These are phyloP conservation scores for Diaporthe sp. DNA, from an alignment of 2,329 filamentous ascomycete genomes.

Conservation along the genomic window DNA sequence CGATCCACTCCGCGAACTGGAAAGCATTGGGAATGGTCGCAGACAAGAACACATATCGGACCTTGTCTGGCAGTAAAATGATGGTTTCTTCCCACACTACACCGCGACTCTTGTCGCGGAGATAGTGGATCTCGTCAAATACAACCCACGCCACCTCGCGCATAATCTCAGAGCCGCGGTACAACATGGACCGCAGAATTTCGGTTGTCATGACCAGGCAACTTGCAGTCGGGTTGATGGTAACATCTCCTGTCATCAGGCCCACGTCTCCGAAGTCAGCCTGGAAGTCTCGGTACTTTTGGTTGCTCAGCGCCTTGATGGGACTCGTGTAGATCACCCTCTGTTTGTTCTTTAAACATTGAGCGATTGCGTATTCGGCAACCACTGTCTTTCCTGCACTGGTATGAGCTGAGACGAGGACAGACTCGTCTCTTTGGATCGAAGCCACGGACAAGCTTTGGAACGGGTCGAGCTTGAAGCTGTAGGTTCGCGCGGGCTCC, in stretches of 20 bases:
- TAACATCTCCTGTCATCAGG: conserved; percentile 98
- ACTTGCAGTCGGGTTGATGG: conserved; percentile 97
- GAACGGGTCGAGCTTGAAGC: conserved; percentile 96
- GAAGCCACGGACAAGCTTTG: conserved; percentile 95
- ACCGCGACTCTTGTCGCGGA: conserved; percentile 93
- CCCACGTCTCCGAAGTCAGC: conserved; percentile 97
- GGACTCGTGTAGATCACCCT: conserved; percentile 99
- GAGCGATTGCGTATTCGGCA: conserved; percentile 97
- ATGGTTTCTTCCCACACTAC: conserved; percentile 99
- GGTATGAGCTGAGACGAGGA: conserved; percentile 96
- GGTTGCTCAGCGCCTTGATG: conserved; percentile 98
- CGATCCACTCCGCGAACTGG: conserved; percentile 99
- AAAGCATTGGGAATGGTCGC: conserved; percentile 99
- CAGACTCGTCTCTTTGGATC: conserved; percentile 96
- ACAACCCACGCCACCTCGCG: conserved; percentile 98
- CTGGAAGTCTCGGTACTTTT: conserved; percentile 97
- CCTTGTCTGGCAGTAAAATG: conserved; percentile 97
- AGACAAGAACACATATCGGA: conserved; percentile 97
- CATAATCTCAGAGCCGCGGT: conserved; percentile 99
- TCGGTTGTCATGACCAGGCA: conserved; percentile 99
- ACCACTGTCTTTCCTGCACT: conserved; percentile 98
- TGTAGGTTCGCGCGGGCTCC: conserved; percentile 85
- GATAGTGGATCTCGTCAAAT: conserved; percentile 98
- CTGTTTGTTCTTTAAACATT: conserved; percentile 97
- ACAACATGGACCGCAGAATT: conserved; percentile 98